Conservation (phyloP, 441 rosid species). For the Pelargonium citronellum region DNA sequence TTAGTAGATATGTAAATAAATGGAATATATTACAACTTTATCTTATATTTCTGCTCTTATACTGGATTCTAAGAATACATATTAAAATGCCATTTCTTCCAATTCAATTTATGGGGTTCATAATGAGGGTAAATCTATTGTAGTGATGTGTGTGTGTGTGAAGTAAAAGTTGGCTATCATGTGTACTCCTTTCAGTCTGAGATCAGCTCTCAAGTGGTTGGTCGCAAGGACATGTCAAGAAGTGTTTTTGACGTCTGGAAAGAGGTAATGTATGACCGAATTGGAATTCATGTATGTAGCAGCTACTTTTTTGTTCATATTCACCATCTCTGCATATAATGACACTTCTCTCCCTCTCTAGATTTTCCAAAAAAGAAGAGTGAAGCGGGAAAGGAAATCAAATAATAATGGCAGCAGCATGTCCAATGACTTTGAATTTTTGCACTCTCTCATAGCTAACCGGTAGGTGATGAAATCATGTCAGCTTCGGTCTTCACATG, state of each 20-base stretch:
- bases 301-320: conserved; percentile 19
- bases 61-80: not conserved
- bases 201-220: conserved; percentile 86
- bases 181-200: conserved; percentile 51
- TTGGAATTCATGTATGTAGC: conserved; percentile 15
- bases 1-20: too few species aligned
- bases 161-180: conserved; percentile 12
- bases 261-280: conserved; percentile 50
- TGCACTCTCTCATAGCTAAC: conserved; percentile 63
- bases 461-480: conserved; percentile 44
- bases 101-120: conserved; percentile 2
- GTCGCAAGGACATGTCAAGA: conserved; percentile 81
- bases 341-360: conserved; percentile 24
- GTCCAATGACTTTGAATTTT: conserved; percentile 49
- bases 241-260: conserved; percentile 92
- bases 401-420: conserved; percentile 27
- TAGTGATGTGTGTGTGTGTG: not conserved
- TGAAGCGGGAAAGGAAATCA: conserved; percentile 44
- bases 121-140: conserved; percentile 1
- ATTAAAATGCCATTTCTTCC: conserved; percentile 12
- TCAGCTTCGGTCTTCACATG: conserved; percentile 12
- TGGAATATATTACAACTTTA: not conserved
- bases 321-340: conserved; percentile 18
- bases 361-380: conserved; percentile 83
- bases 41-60: not conserved